Evolutionary conservation across 768 basidiomycete species (phyloP).

Genomic region (Mycena maculata): DNA sequence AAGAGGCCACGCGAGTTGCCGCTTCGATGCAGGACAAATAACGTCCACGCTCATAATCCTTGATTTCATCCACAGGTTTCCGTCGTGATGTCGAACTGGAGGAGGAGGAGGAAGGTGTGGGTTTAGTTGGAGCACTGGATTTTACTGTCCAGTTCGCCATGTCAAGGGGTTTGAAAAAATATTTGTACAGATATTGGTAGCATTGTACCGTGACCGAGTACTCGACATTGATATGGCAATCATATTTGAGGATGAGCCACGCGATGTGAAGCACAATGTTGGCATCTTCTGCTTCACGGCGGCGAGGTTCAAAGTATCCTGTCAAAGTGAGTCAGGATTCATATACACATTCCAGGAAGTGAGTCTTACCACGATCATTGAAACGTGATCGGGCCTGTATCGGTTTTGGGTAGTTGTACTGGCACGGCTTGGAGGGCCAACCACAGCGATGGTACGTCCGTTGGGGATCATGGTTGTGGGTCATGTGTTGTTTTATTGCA

Average conservation of each 20-base stretch:
- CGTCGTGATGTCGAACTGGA: background rate
- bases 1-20: background rate
- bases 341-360: background rate
- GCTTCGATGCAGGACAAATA: constrained; percentile 11
- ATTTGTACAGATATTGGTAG: constrained; percentile 8
- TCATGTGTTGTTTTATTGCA: background rate
- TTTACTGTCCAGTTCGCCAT: background rate
- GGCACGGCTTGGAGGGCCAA: background rate
- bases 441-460: constrained; percentile 4
- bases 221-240: constrained; percentile 11
- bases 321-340: background rate
- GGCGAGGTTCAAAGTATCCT: constrained; percentile 6
- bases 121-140: too few relatives aligned
- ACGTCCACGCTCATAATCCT: constrained; percentile 6
- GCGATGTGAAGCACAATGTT: background rate
- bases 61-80: background rate
- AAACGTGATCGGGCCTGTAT: background rate
- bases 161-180: background rate
- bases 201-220: background rate
- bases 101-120: too few relatives aligned
- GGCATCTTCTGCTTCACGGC: background rate
- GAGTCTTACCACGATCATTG: background rate
- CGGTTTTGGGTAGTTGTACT: background rate
- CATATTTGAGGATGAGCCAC: constrained; percentile 2
- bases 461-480: background rate